Evolutionary conservation across 108 stramenopile genomes (phyloP), one percentile per base, ranked within the genome.

Genomic region (Discostella stelligeroides): DNA sequence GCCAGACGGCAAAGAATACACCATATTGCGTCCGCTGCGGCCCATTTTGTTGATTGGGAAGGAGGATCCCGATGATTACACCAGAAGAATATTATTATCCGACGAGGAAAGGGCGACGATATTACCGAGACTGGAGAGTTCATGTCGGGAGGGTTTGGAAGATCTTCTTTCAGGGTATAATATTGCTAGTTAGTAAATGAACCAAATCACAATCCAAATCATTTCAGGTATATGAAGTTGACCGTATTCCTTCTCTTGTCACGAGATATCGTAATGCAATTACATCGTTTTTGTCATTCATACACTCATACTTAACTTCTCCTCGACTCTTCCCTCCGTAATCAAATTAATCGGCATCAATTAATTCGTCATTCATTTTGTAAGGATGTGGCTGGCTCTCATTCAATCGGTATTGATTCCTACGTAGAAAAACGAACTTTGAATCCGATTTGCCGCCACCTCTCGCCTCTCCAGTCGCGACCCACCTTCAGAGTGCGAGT

Each of bases 61-160:
- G 63, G 76, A 78, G 42, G 76, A 78, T 54, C 63, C 69, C n/a
- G 69, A 78, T 1, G 76, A 78, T 61, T 78, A 66, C 56, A 78
- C 76, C 1, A 41, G 76, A 18, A 64, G 76, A 41, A 70, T 78
- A 58, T 46, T 78, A 50, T 49, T 78, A 18, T 70, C 60, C 17
- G 64, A 78, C 28, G 76, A 70, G 48, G 76, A 78, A 49, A 66
- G 27, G 48, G 39, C 25, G 13, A 50, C 46, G 37, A 58, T 78
- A 50, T 34, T 78, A 24, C 76, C 76, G 5, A 61, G 69, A 21
- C 30, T 78, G 28, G 76, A 77, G 45, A 53, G 63, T 21, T 57
- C 40, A 8, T 70, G 69, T 70, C 70, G 55, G 37, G 69, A 78
- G 27, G 68, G 56, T 7, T 42, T 78, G 28, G 76, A 78, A 21